Evolutionary conservation across 805 yeast species (phyloP), one percentile per base, ranked within the genome.

Genomic region (Candida incommunis): DNA sequence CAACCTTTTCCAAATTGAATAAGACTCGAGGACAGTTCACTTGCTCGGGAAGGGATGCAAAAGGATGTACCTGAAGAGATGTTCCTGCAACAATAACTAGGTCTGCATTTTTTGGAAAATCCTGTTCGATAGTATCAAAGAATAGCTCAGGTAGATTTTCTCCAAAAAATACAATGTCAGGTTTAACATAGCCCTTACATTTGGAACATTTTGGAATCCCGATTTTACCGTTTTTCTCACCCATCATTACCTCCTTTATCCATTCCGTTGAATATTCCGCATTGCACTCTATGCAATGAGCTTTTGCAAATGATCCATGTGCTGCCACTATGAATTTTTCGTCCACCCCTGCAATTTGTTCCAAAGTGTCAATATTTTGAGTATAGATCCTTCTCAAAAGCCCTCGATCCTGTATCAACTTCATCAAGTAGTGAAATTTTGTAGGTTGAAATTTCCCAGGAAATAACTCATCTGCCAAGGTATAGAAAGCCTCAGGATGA

Each of bases 151-250:
- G 97, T 23, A 90, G 67, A 2, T 79, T 73, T 60, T 90, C 98
- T 2, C 97, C 97, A 64, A 87, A 92, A 56, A 90, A 90, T 1
- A 87, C 95, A 52, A 90, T 92, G 55, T 84, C 90, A 0, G 97
- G 98, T 57, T 90, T 90, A 23, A 92, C 84, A 24, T 76, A 71
- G 0, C 95, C 94, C 3, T 53, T 58, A 55, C 97, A 90, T 16
- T 66, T 55, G 15, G 56, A 50, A 63, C 96, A 90, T 7, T 57
- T 60, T 2, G 75, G 72, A 40, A 49, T 48, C 9, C 37, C 40
- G 22, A 50, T 45, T 20, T 54, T 44, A 16, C 16, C 45, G 21
- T 41, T 43, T 23, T 18, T 27, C 40, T 49, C 46, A 49, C 51
- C 45, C 37, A 52, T 48, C 51, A 51, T 50, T 42, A 22, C 37